Percentiles rank a stretch among this genome's conserved stretches.
Conservation (phyloP, 345 rosid species). For the Eucalyptus marginata region DNA sequence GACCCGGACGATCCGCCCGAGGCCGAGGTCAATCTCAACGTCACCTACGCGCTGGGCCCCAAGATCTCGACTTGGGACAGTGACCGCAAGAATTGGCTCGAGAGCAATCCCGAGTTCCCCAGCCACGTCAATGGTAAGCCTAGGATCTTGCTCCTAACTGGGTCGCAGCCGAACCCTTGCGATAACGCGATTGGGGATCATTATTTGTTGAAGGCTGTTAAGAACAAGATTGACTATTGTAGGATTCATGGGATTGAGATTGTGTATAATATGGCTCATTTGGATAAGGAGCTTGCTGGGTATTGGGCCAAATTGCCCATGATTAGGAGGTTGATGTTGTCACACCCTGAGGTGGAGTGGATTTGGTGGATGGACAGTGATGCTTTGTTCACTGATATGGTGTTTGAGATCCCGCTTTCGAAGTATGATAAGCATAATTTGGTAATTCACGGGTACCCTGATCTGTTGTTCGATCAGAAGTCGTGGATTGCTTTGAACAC, state of each 20-base stretch:
- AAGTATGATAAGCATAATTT: slow-evolving; percentile 58
- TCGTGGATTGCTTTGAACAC: slow-evolving; percentile 95
- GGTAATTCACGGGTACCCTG: slow-evolving; percentile 92
- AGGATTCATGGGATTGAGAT: slow-evolving; percentile 96
- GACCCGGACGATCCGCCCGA: slow-evolving; percentile 45
- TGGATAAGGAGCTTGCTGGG: slow-evolving; percentile 86
- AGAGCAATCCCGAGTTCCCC: slow-evolving; percentile 62
- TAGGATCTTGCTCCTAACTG: slow-evolving; percentile 65
- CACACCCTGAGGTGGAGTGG: slow-evolving; percentile 92
- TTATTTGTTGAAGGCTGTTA: slow-evolving; percentile 65
- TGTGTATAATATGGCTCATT: slow-evolving; percentile 94
- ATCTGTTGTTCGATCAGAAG: slow-evolving; percentile 75
- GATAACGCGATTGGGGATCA: slow-evolving; percentile 94
- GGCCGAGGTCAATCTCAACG: slow-evolving; percentile 36
- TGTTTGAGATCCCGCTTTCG: slow-evolving; percentile 57
- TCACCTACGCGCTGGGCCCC: slow-evolving; percentile 70
- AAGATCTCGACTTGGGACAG: slow-evolving; percentile 58
- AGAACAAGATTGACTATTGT: slow-evolving; percentile 94
- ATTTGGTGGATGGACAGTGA: slow-evolving; percentile 99
- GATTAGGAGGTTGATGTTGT: slow-evolving; percentile 80
- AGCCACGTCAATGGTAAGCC: slow-evolving; percentile 48
- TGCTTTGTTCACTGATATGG: slow-evolving; percentile 93
- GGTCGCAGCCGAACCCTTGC: slow-evolving; percentile 90
- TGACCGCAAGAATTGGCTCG: slow-evolving; percentile 56
- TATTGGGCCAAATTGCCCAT: slow-evolving; percentile 94